These are phyloP conservation scores for Lachnellula willkommii DNA, from an alignment of 2,329 filamentous ascomycete species.

Conservation along the genomic window DNA sequence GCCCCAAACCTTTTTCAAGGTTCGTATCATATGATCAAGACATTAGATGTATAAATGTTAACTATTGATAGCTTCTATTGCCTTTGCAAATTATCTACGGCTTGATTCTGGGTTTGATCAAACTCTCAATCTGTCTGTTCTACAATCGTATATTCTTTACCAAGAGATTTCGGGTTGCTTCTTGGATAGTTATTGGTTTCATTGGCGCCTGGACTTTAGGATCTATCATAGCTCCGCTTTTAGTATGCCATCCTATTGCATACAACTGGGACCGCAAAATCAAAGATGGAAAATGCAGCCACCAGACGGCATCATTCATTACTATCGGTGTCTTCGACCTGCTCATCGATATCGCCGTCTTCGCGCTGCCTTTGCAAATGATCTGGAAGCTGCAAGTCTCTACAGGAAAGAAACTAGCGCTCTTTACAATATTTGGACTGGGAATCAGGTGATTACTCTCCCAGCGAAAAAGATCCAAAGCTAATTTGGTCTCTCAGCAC, in stretches of 20 bases:
- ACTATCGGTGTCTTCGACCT: conserved; percentile 1
- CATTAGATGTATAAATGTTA: not conserved
- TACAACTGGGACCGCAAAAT: conserved; percentile 3
- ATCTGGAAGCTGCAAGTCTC: conserved; percentile 32
- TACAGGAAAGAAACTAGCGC: not conserved
- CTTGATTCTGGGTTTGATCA: not conserved
- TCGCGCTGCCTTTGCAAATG: conserved; percentile 34
- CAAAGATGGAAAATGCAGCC: not conserved
- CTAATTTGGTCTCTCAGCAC: not conserved
- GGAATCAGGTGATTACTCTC: conserved; percentile 1
- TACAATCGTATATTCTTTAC: conserved; percentile 8
- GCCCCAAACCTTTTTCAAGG: conserved; percentile 1
- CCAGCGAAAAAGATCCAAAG: no score
- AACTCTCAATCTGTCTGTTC: conserved; percentile 29
- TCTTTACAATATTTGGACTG: conserved; percentile 5
- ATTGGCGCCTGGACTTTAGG: conserved; percentile 1
- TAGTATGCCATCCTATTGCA: conserved; percentile 3
- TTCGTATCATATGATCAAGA: not conserved
- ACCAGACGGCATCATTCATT: conserved; percentile 12
- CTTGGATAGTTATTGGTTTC: not conserved
- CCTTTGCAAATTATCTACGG: conserved; percentile 1
- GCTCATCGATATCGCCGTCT: conserved; percentile 20
- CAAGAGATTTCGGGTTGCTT: not conserved
- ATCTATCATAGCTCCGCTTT: not conserved
- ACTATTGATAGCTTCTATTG: not conserved